These are phyloP conservation scores for Fremontodendron californicum DNA, from an alignment of 345 rosid genomes.

Conservation along the genomic window DNA sequence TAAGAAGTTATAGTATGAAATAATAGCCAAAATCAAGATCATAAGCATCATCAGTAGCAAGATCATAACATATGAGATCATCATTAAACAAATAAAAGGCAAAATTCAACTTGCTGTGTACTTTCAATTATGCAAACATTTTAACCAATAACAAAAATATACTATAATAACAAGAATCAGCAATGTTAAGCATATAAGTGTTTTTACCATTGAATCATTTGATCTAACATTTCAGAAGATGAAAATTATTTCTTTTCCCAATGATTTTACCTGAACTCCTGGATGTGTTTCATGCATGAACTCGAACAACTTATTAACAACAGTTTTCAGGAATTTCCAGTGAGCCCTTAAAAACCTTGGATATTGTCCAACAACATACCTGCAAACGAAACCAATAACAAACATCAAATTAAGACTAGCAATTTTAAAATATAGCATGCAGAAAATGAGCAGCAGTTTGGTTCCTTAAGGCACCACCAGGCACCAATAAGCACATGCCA, in stretches of 20 bases:
- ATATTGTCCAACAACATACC: constrained; percentile 99
- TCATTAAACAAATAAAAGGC: not conserved
- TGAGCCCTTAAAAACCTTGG: constrained; percentile 99
- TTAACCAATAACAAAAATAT: not conserved
- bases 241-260: not conserved
- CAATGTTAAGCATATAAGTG: not conserved
- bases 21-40: not conserved
- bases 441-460: not conserved
- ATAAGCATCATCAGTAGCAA: not conserved
- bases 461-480: constrained; percentile 8
- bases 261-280: constrained; percentile 80
- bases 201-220: not conserved
- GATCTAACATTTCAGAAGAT: not conserved
- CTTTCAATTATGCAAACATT: not conserved
- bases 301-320: constrained; percentile 96
- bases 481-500: not conserved
- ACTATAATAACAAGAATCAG: not conserved
- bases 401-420: not conserved
- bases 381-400: constrained; percentile 30
- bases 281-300: constrained; percentile 99
- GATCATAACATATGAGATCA: not conserved
- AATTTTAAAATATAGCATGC: constrained; percentile 6
- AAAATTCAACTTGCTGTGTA: not conserved
- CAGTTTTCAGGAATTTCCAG: constrained; percentile 98
- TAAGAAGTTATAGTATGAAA: not conserved